Percentiles rank a stretch among this genome's conserved stretches.
phyloP scores from a whole-genome alignment of 495 filamentous ascomycete genomes.

The Talaromyces liani region DNA sequence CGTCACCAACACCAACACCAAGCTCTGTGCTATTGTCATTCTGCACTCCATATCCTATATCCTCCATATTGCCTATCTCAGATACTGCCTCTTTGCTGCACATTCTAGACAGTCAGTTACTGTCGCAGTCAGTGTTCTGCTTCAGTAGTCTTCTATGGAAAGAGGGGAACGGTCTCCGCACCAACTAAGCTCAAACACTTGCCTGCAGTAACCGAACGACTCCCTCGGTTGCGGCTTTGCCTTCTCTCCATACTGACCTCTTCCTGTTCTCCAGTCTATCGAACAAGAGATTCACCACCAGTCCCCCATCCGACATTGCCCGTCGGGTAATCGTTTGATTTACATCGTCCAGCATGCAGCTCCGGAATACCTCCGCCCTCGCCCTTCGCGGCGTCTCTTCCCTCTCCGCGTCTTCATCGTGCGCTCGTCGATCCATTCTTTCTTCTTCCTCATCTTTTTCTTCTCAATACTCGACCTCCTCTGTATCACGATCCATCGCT shows the following conservation, averaged over 20 bases:
- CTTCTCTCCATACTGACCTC: not conserved
- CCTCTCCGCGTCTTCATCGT: not conserved
- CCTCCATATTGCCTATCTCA: not conserved
- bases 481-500: not conserved
- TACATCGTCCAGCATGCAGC: not conserved
- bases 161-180: not conserved
- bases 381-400: not conserved
- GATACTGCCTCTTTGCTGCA: not conserved
- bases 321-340: not conserved
- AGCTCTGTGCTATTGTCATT: not conserved
- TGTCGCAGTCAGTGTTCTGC: not conserved
- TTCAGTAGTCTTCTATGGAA: not conserved
- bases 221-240: not conserved
- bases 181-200: not conserved
- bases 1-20: not conserved
- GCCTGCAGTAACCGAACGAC: not conserved
- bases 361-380: conserved; percentile 1
- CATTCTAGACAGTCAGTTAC: not conserved
- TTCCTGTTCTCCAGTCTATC: not conserved
- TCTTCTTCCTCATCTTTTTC: not conserved
- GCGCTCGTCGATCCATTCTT: not conserved
- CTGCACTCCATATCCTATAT: not conserved
- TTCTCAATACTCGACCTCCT: not conserved
- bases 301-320: not conserved
- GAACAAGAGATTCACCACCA: not conserved